Conservation (phyloP, 2,329 filamentous ascomycete species). For the Colletotrichum lini region DNA sequence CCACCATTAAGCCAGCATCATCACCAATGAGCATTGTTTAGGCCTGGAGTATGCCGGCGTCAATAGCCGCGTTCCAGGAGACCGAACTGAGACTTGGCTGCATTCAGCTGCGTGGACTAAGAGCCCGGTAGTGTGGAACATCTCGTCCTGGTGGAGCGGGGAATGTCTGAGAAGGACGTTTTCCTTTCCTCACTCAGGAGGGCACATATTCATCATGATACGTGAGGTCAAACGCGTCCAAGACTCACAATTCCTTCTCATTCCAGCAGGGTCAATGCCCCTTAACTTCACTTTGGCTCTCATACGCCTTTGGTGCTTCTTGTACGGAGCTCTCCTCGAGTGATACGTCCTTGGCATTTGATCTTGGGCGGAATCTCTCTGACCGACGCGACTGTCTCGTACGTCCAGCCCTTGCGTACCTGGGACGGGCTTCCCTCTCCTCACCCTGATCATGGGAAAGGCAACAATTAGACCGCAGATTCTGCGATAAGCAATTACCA, state of each 20-base stretch:
- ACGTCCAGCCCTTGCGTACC: not conserved
- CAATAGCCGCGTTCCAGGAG: not conserved
- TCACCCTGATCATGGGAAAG: not conserved
- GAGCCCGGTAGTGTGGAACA: not conserved
- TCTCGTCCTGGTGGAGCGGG: not conserved
- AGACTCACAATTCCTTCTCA: not conserved
- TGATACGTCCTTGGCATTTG: no score
- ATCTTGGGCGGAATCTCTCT: not conserved
- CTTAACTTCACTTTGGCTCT: no score
- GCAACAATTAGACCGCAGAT: not conserved
- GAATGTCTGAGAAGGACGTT: not conserved
- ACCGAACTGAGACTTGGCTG: conserved; percentile 6
- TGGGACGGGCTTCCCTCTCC: not conserved
- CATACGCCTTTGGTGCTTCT: no score
- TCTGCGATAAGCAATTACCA: no score
- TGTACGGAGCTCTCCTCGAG: not conserved
- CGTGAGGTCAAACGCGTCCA: not conserved
- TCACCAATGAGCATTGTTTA: not conserved
- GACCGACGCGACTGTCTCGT: not conserved
- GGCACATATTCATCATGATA: not conserved
- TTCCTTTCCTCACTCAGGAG: not conserved
- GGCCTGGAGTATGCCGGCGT: not conserved
- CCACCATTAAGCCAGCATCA: not conserved
- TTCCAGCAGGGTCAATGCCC: not conserved
- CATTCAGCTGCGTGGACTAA: not conserved